Evolutionary conservation across 2,329 filamentous ascomycete genomes (phyloP), one percentile per base, ranked within the genome.

Genomic region (Thermomyces lanuginosus): DNA sequence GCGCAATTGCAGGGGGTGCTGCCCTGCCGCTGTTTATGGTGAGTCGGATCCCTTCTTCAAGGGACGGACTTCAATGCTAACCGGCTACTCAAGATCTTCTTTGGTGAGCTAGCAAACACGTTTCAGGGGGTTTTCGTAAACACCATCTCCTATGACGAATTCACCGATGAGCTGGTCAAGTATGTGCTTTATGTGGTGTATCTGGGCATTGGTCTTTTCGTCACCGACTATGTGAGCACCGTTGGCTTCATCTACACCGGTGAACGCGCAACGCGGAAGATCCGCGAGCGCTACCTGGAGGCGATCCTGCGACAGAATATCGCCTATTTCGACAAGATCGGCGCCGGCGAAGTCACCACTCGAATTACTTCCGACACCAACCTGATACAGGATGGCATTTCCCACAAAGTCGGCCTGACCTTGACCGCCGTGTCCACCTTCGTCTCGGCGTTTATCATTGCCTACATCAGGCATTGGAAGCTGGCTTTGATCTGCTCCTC

Each of bases 1-100:
- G 68, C 32, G 66, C 76, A 36, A 76, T 84, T 36, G 70, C 63
- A 14, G 74, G 70, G 9, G 80, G 80, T 33, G 77, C 77, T 28
- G 74, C 75, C 5, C 52, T 86, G 34, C 81, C 80, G 4, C 56
- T 82, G 13, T 86, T 89, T 72, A 86, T 80, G 0, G 65, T 82
- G 37, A 27, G 49, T 40, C 11, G 9, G 2, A 24, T 12, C 7
- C 12, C 8, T 21, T 8, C 4, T 17, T 16, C 10, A 10, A 18
- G 8, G 19, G 6, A 4, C 27, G 8, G 5, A 16, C 17, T 9
- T 26, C n/a, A 25, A 8, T 24, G 22, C 38, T 21, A 38, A 28
- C 22, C 17, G 21, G 9, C 15, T 8, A 24, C 30, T 12, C 13
- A 38, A 55, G 53, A 57, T 69, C 30, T 48, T 91, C 16, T 91